phyloP scores from a whole-genome alignment of 2,329 filamentous ascomycete species.

The Herpomyces periplanetae region DNA sequence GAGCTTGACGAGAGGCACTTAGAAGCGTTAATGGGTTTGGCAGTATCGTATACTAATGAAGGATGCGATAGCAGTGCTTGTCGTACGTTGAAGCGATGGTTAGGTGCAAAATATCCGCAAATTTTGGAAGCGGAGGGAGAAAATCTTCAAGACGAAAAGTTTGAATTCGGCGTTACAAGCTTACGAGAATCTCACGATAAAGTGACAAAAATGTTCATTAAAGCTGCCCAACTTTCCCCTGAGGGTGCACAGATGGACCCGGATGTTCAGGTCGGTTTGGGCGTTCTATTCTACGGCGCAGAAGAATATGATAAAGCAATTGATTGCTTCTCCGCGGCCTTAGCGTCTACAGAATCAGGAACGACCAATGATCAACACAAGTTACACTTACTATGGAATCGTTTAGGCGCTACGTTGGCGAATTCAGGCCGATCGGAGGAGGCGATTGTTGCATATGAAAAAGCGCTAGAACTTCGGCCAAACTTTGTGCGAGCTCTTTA shows the following conservation, averaged over 20 bases:
- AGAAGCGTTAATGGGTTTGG: slow-evolving; percentile 64
- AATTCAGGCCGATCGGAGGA: slow-evolving; percentile 80
- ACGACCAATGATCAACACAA: slow-evolving; percentile 30
- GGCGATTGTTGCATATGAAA: slow-evolving; percentile 81
- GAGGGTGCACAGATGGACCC: slow-evolving; percentile 87
- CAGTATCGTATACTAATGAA: slow-evolving; percentile 92
- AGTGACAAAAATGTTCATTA: slow-evolving; percentile 61
- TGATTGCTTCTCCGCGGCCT: slow-evolving; percentile 76
- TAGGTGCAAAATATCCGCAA: slow-evolving; percentile 66
- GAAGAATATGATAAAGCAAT: slow-evolving; percentile 96
- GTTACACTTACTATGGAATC: slow-evolving; percentile 82
- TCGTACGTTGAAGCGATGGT: slow-evolving; percentile 76
- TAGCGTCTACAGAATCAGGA: slow-evolving; percentile 49
- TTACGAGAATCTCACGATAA: slow-evolving; percentile 56
- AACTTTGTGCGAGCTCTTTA: slow-evolving; percentile 93
- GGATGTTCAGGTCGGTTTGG: slow-evolving; percentile 82
- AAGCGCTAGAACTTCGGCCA: slow-evolving; percentile 49
- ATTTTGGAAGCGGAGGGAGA: slow-evolving; percentile 36
- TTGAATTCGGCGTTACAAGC: slow-evolving; percentile 90
- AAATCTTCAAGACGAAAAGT: too few species aligned
- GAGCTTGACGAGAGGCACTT: slow-evolving; percentile 59
- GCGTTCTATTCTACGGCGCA: slow-evolving; percentile 83
- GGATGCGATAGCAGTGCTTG: slow-evolving; percentile 92
- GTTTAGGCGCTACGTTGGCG: slow-evolving; percentile 69
- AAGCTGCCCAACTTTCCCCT: slow-evolving; percentile 61